Evolutionary conservation across 352 stramenopile genomes (phyloP).

Genomic region (Phytophthora pisi): DNA sequence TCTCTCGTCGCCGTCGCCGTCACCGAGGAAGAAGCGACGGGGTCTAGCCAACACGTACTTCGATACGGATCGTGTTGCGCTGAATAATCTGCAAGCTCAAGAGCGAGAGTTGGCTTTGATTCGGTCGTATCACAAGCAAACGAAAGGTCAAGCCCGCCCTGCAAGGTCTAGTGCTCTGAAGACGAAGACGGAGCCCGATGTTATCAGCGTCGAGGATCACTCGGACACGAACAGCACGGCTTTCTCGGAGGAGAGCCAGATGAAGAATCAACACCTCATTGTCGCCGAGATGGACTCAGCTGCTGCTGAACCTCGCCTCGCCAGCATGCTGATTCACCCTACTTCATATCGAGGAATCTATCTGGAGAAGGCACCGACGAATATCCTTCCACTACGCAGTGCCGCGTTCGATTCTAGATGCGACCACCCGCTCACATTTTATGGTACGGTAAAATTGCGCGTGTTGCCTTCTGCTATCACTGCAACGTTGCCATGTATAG

Average conservation of each 20-base stretch:
- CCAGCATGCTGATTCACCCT: conserved; percentile 23
- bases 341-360: conserved; percentile 39
- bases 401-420: conserved; percentile 27
- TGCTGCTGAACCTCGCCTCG: neutral
- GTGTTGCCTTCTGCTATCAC: neutral
- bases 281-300: conserved; percentile 6
- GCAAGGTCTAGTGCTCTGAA: conserved; percentile 14
- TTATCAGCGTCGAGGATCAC: conserved; percentile 19
- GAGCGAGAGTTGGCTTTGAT: conserved; percentile 46
- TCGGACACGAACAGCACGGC: conserved; percentile 11
- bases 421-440: conserved; percentile 38
- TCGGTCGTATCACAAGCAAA: conserved; percentile 33
- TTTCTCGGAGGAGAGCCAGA: conserved; percentile 14
- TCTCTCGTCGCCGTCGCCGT: neutral
- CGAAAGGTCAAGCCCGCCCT: conserved; percentile 4
- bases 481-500: conserved; percentile 24
- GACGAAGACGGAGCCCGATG: conserved; percentile 1
- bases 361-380: conserved; percentile 26
- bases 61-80: conserved; percentile 29
- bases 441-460: conserved; percentile 31
- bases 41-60: conserved; percentile 13
- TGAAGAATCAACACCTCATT: conserved; percentile 4
- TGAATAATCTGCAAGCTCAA: conserved; percentile 45
- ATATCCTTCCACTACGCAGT: conserved; percentile 22
- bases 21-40: conserved; percentile 30